phyloP scores from a whole-genome alignment of 2,329 filamentous ascomycete species.

The Raffaelea albimanens region DNA sequence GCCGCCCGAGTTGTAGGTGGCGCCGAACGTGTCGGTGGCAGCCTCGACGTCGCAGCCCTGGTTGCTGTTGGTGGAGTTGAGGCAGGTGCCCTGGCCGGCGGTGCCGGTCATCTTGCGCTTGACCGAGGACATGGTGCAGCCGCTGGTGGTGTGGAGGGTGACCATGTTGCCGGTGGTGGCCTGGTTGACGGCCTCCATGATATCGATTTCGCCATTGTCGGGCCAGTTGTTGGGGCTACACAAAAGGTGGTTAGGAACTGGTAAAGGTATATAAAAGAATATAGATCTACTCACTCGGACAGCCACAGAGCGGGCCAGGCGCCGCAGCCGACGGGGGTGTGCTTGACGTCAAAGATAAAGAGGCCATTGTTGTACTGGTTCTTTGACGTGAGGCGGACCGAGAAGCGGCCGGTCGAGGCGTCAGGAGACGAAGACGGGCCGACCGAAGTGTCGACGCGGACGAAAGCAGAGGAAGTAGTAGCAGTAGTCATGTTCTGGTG shows the following conservation, averaged over 20 bases:
- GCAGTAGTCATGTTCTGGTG: slow-evolving; percentile 54
- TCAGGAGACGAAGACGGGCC: slow-evolving; percentile 35
- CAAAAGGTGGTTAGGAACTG: neutral
- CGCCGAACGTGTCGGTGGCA: slow-evolving; percentile 35
- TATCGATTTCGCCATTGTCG: slow-evolving; percentile 32
- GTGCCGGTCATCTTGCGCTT: slow-evolving; percentile 43
- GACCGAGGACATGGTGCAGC: slow-evolving; percentile 42
- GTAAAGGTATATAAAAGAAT: neutral
- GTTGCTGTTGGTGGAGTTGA: slow-evolving; percentile 33
- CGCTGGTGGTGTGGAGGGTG: slow-evolving; percentile 46
- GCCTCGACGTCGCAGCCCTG: slow-evolving; percentile 47
- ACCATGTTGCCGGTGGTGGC: slow-evolving; percentile 44
- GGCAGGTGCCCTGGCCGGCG: slow-evolving; percentile 34
- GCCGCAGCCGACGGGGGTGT: slow-evolving; percentile 54
- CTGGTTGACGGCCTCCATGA: slow-evolving; percentile 34
- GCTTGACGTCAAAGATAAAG: slow-evolving; percentile 58
- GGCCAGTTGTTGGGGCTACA: slow-evolving; percentile 47
- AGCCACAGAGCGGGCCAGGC: slow-evolving; percentile 62
- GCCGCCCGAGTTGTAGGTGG: slow-evolving; percentile 39
- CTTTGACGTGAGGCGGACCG: slow-evolving; percentile 54
- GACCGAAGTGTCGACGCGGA: slow-evolving; percentile 53
- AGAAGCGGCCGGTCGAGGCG: slow-evolving; percentile 50
- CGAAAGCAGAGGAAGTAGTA: slow-evolving; percentile 38
- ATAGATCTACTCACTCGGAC: slow-evolving; percentile 29
- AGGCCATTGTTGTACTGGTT: slow-evolving; percentile 50